Evolutionary conservation across 805 yeast genomes (phyloP).

Genomic region (Yarrowia sp.): DNA sequence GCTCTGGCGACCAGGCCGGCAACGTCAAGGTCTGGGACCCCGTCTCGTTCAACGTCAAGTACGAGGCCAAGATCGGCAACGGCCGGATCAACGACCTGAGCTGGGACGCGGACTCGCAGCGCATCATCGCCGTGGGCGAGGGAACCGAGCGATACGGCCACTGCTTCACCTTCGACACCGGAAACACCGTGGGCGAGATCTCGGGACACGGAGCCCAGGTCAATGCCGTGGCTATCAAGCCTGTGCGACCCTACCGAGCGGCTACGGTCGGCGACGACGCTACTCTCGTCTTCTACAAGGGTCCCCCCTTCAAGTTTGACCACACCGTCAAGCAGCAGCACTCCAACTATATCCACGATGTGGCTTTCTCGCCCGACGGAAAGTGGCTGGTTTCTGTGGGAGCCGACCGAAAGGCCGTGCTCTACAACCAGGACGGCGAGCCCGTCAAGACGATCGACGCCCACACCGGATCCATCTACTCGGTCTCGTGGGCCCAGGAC

Average conservation of each 20-base stretch:
- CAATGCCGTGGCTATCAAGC: conserved; percentile 80
- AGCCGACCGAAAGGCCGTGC: conserved; percentile 69
- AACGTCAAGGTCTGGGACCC: conserved; percentile 84
- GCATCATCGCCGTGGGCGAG: conserved; percentile 91
- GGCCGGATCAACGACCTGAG: conserved; percentile 80
- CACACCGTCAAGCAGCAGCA: conserved; percentile 72
- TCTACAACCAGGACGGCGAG: conserved; percentile 85
- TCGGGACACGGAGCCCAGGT: conserved; percentile 85
- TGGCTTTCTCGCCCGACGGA: conserved; percentile 80
- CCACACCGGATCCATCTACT: conserved; percentile 80
- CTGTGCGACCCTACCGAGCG: conserved; percentile 87
- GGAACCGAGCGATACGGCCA: conserved; percentile 92
- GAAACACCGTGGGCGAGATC: conserved; percentile 95
- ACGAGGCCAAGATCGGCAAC: conserved; percentile 74
- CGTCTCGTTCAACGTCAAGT: conserved; percentile 60
- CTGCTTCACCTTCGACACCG: conserved; percentile 89
- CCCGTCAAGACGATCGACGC: conserved; percentile 46
- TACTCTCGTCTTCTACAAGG: conserved; percentile 76
- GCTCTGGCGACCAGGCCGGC: conserved; percentile 91
- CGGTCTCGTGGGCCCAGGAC: conserved; percentile 65
- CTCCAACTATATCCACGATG: conserved; percentile 74
- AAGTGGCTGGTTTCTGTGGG: conserved; percentile 74
- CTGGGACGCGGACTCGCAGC: conserved; percentile 86
- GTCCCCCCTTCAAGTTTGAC: conserved; percentile 91
- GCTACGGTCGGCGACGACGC: conserved; percentile 91